Conservation (phyloP, 495 filamentous ascomycete genomes). For the Daldinia concentrica region DNA sequence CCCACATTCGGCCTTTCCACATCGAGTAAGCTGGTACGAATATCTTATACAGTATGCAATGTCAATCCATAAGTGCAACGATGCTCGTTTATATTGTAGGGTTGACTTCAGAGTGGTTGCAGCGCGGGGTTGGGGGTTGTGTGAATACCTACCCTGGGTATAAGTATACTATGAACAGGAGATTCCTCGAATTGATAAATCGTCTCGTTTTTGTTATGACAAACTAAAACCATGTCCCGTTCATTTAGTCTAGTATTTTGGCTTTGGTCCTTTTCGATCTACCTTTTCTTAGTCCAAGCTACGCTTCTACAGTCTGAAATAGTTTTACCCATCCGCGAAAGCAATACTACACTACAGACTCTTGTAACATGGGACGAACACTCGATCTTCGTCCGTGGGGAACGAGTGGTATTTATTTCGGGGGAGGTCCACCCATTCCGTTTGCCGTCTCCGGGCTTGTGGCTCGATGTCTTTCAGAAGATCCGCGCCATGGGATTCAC, state of each 20-base stretch:
- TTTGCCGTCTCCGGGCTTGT: too few relatives aligned
- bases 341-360: too few relatives aligned
- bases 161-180: background rate
- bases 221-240: background rate
- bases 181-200: background rate
- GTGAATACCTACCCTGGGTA: background rate
- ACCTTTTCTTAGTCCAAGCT: background rate
- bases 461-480: too few relatives aligned
- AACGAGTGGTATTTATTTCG: too few relatives aligned
- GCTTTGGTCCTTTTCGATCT: background rate
- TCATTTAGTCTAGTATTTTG: background rate
- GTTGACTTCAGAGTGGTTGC: background rate
- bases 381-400: too few relatives aligned
- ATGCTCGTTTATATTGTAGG: background rate
- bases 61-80: too few relatives aligned
- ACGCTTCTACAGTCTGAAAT: background rate
- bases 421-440: too few relatives aligned
- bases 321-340: background rate
- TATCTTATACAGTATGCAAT: too few relatives aligned
- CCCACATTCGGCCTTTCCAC: background rate
- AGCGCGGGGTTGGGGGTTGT: background rate
- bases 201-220: background rate
- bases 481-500: too few relatives aligned
- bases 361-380: too few relatives aligned
- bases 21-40: too few relatives aligned